Base-by-base conservation (phyloP, 257 asterid species). In the Solanum pimpinellifolium region DNA sequence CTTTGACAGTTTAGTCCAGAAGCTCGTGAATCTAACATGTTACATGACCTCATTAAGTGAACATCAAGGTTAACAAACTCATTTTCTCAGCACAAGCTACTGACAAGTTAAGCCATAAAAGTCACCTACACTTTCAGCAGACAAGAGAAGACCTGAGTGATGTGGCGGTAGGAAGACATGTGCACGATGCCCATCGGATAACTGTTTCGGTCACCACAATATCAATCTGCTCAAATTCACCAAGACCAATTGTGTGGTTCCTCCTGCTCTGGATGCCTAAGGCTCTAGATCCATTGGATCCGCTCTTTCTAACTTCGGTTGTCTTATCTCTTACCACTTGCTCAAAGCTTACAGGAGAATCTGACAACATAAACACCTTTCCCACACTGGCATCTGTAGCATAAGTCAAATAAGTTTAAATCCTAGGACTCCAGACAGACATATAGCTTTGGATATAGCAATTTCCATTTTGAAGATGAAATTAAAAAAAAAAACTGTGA, bases 111-210 rank as follows among this genome's bases (percentile, higher is more conserved):
- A 21, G 27, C 60, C 27, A 41, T 70, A 29, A 81, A 62, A 62
- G 76, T 82, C 84, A 23, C 47, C 65, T 56, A 18, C 47, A 52
- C 87, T 83, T 82, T 89, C 88, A 93, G 87, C 97, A 95, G 46
- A 95, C 97, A 16, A 95, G 96, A 39, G 97, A 94, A n/a, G 94
- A 91, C 91, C 96, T 89, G 70, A 94, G 93, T 13, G 98, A 93
- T 47, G 93, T 90, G 42, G 94, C 90, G 5, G 95, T 94, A 2
- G 96, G 93, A 72, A 94, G 96, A 88, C 91, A 83, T 3, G 97
- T 90, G 91, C 98, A 95, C 1, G 98, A 95, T 14, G 96, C 96
- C 98, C 98, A 95, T 49, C 97, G 94, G 83, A 95, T 95, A 46
- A 95, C 95, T 59, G 98, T 93, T 84, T 93, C 97, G 6, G 97